These are phyloP conservation scores for Boletus vinaceobasis DNA, from an alignment of 768 basidiomycete genomes.

Conservation along the genomic window DNA sequence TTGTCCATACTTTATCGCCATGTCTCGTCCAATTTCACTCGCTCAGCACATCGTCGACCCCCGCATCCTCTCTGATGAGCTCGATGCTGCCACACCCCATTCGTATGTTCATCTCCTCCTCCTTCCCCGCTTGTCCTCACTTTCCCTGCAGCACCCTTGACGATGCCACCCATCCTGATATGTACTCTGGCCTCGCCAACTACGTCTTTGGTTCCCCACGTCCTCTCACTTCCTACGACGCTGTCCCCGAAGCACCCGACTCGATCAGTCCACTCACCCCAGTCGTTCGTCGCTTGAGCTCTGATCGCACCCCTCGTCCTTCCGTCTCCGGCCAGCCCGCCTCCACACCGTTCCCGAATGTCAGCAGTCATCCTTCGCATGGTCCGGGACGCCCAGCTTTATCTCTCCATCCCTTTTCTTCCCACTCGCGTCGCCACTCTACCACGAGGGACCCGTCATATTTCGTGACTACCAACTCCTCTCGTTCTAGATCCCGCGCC, in stretches of 20 bases:
- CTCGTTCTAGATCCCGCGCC: constrained; percentile 5
- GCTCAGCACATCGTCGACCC: constrained; percentile 31
- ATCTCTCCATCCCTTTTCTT: constrained; percentile 9
- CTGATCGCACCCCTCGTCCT: constrained; percentile 45
- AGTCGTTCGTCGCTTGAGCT: constrained; percentile 20
- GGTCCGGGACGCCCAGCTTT: constrained; percentile 26
- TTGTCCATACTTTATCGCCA: constrained; percentile 20
- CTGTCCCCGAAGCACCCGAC: constrained; percentile 18
- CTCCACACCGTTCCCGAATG: constrained; percentile 4
- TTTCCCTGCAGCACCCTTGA: neutral
- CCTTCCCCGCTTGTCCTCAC: neutral
- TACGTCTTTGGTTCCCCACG: constrained; percentile 42
- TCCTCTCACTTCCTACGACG: constrained; percentile 8
- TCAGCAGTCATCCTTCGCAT: constrained; percentile 35
- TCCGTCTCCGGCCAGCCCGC: constrained; percentile 32
- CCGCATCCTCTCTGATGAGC: constrained; percentile 26
- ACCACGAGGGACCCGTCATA: constrained; percentile 4
- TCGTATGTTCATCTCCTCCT: neutral
- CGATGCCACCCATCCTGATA: constrained; percentile 5
- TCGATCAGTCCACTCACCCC: constrained; percentile 39
- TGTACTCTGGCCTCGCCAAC: constrained; percentile 40
- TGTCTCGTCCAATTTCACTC: constrained; percentile 11
- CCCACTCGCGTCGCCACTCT: constrained; percentile 17
- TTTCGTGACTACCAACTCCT: neutral
- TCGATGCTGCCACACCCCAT: constrained; percentile 4